Conservation (phyloP, 202 grass and related monocot genomes). For the Setaria viridis region DNA sequence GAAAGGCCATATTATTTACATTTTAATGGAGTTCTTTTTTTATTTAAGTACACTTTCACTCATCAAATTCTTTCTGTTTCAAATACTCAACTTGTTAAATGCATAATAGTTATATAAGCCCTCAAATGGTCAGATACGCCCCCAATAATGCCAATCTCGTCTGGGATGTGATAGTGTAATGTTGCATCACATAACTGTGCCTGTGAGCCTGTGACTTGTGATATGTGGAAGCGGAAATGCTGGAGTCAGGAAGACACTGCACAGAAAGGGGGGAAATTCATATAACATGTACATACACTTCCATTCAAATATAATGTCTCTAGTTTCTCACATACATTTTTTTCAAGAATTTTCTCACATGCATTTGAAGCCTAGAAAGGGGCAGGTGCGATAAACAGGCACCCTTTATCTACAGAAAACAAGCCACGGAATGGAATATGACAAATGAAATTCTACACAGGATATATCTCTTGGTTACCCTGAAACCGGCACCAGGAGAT, state of each 20-base stretch:
- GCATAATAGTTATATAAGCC: background rate
- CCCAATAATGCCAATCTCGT: background rate
- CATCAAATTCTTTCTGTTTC: background rate
- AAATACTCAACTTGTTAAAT: background rate
- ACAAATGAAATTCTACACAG: constrained; percentile 52
- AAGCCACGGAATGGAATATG: constrained; percentile 44
- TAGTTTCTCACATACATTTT: constrained; percentile 47
- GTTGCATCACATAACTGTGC: background rate
- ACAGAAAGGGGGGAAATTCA: background rate
- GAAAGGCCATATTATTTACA: background rate
- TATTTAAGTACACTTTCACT: background rate
- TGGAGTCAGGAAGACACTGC: background rate
- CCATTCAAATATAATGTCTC: constrained; percentile 43
- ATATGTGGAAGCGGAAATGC: background rate
- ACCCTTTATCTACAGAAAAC: constrained; percentile 45
- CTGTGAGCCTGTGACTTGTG: background rate
- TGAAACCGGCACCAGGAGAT: constrained; percentile 46
- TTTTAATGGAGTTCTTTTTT: background rate
- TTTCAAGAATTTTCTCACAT: constrained; percentile 28
- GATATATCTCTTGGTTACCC: constrained; percentile 43
- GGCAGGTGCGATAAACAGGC: constrained; percentile 27
- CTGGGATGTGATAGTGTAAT: background rate
- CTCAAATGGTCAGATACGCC: background rate
- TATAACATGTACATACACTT: constrained; percentile 37
- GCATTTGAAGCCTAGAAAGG: constrained; percentile 49